Evolutionary conservation across 164 flowering plant genomes (phyloP), one percentile per base, ranked within the genome.

Genomic region (Nelumbo lutea): DNA sequence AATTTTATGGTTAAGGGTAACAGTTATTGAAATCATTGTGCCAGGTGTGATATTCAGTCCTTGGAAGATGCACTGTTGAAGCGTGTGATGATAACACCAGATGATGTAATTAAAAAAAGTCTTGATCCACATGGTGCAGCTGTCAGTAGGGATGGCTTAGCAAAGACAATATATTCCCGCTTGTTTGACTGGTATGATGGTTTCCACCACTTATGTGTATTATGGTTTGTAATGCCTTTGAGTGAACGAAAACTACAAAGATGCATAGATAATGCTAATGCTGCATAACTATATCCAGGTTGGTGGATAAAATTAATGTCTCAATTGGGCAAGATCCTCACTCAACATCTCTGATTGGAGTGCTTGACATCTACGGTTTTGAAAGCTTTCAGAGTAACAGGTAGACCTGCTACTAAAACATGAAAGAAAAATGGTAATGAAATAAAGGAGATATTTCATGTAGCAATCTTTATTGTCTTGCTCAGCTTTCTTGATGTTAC

Each of bases 281-380:
- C 66, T n/a, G 43, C 50, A 42, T 38, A 27, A 45, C 59, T 69
- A 11, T 72, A 4, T 72, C 42, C 85, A 94, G 98, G 97, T 78
- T 91, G 78, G 97, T 92, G 64, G 88, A 88, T 70, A 94, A 84
- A 81, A 91, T 94, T 63, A 91, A 94, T 78, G 64, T 74, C 61
- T 91, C 97, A 66, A 94, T 94, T 66, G 98, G 98, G 62, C 97
- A 94, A 78, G 98, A 94, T 81, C 84, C 88, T 61, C 72, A 75
- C 71, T 91, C 98, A 42, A 82, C 82, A 41, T 81, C 82, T 67
- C 79, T 87, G 64, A 91, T 94, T 73, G 97, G 97, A 46, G 93
- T 94, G 77, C 97, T 94, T 79, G 97, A 94, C 80, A 91, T 94
- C 60, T 94, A 94, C 81, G 98, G 97, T 48, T 94, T 94, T 80